phyloP scores from a whole-genome alignment of 495 filamentous ascomycete species.

The Aspergillus indologenus region DNA sequence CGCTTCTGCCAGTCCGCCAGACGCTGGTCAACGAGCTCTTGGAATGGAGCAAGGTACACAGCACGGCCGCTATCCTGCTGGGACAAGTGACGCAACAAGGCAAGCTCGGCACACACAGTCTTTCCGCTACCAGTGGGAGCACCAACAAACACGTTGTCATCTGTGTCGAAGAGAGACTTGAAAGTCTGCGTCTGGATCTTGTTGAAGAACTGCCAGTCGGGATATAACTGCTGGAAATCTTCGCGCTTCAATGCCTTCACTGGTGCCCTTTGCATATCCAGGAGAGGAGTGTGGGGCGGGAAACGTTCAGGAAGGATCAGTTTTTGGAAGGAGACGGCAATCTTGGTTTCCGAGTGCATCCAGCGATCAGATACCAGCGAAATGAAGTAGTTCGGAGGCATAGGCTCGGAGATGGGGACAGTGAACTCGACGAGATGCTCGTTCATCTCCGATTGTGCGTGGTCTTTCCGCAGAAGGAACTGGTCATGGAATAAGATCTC shows the following conservation, averaged over 20 bases:
- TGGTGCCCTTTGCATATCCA: slow-evolving; percentile 88
- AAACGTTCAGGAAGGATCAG: slow-evolving; percentile 93
- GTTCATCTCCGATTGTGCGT: slow-evolving; percentile 74
- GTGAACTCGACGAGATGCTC: slow-evolving; percentile 98
- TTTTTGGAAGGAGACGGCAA: slow-evolving; percentile 92
- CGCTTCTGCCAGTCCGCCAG: slow-evolving; percentile 81
- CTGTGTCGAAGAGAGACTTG: slow-evolving; percentile 81
- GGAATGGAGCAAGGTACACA: slow-evolving; percentile 94
- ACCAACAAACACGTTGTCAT: slow-evolving; percentile 91
- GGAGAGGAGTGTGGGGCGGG: slow-evolving; percentile 82
- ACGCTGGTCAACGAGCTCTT: slow-evolving; percentile 82
- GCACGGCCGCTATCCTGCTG: slow-evolving; percentile 66
- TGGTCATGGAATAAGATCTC: slow-evolving; percentile 95
- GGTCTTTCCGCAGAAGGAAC: slow-evolving; percentile 85
- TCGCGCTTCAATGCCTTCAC: slow-evolving; percentile 82
- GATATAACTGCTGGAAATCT: slow-evolving; percentile 79
- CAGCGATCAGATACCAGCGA: slow-evolving; percentile 90
- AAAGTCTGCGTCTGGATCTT: slow-evolving; percentile 97
- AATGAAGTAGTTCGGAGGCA: slow-evolving; percentile 98
- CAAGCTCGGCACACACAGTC: slow-evolving; percentile 94
- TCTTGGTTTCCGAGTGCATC: slow-evolving; percentile 95
- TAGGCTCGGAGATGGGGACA: slow-evolving; percentile 91
- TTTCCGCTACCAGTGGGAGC: slow-evolving; percentile 92
- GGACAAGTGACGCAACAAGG: slow-evolving; percentile 84
- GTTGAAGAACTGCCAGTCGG: slow-evolving; percentile 87